Base-by-base conservation (phyloP, 306 rosid genomes). In the Lathyrus tuberosus region DNA sequence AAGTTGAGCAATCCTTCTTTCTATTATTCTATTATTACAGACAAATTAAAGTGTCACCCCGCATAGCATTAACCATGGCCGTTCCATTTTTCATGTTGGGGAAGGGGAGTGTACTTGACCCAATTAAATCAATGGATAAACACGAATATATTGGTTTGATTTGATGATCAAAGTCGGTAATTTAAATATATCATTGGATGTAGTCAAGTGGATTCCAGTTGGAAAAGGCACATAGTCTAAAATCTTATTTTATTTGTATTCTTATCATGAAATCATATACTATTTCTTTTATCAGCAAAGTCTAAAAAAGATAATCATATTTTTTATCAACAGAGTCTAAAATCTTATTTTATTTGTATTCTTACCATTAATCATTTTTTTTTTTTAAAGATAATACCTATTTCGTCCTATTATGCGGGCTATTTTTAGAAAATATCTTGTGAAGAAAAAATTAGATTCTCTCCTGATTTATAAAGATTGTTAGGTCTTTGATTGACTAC, bases 21-120 rank as follows among this genome's bases (percentile, higher is more conserved):
- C 10, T 4, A 10, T 73, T 10, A 53, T 22, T 22, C 14, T 24
- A 22, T 24, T 53, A 14, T 16, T 17, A 35, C 37, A 43, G 10
- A 65, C 66, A 56, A 52, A 38, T 10, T 43, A 26, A 72, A 61
- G 78, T 26, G 58, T 17, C 44, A 42, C 17, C 48, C 40, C 44
- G 42, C 13, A 30, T 2, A 13, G 14, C 5, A 18, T 31, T 14
- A 42, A 18, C 49, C 12, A 22, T 35, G 20, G 51, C 44, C 42
- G 17, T 74, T 35, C 51, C 9, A 31, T 43, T 47, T 74, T 65
- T 37, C 30, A 4, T 62, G 61, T 60, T n/a, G n/a, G 68, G 49
- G 49, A 31, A 60, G 10, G 28, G 60, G 61, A 62, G 43, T 44
- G 20, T 30, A 26, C 22, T 71, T 15, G 47, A 14, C 64, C 40